Evolutionary conservation across 352 stramenopile genomes (phyloP), one percentile per base, ranked within the genome.

Genomic region (Aphanomyces cochlioides): DNA sequence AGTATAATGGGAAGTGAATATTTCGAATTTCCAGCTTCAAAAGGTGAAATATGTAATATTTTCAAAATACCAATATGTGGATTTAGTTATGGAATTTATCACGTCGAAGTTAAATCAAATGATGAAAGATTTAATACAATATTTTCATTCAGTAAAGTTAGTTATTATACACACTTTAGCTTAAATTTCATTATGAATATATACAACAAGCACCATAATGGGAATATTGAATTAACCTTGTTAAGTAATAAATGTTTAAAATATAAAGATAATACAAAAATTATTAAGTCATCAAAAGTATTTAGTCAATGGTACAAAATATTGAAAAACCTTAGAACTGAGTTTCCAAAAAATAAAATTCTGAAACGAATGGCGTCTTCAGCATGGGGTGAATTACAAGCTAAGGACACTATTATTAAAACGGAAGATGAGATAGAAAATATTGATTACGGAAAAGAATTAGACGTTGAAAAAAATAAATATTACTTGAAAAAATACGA

Each of bases 211-310:
- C 43, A 50, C 43, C 10, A n/a, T n/a, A 50, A n/a, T 50, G 17
- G 43, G 19, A 60, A 60, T 2, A 60, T n/a, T 43, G 2, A 60
- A 60, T 60, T 60, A 60, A 60, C 37, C 10, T n/a, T 41, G 17
- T 41, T 60, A 41, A 60, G 15, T 60, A 60, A 37, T 17, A 41
- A 60, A 60, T 41, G 54, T n/a, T n/a, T 19, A 41, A 19, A 37
- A 60, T 12, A 50, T 28, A 28, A 28, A 28, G 28, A 28, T 28
- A 28, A 28, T 0, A 2, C 28, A 28, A 28, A 28, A 0, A 28
- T 28, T 28, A 28, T 28, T 28, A 28, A 28, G 28, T 28, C 28
- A 28, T 28, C 28, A 28, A 28, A 28, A 28, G 28, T 28, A 28
- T 28, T 28, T 28, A 28, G 28, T 28, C 28, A 28, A 28, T 28